Conservation (phyloP, 169 alveolate species). For the Theileria equi region DNA sequence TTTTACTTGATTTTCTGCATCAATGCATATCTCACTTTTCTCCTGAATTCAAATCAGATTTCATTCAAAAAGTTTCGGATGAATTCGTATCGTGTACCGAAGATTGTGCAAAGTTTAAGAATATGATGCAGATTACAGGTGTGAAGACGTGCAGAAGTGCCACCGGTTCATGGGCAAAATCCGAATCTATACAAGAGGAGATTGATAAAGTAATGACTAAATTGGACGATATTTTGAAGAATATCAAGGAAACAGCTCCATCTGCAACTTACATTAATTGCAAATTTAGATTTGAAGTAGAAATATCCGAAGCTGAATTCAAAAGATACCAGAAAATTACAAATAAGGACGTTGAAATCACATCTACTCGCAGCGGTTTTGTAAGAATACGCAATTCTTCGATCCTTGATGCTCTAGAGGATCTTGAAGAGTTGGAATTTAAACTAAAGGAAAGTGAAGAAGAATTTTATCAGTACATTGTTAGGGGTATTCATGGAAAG, state of each 20-base stretch:
- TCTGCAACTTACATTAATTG: conserved; percentile 72
- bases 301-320: conserved; percentile 78
- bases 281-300: conserved; percentile 89
- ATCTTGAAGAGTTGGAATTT: conserved; percentile 61
- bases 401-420: conserved; percentile 31
- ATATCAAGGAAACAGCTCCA: conserved; percentile 32
- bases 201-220: conserved; percentile 30
- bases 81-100: conserved; percentile 61
- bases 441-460: conserved; percentile 80
- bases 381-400: conserved; percentile 84
- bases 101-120: conserved; percentile 49
- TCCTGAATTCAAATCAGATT: conserved; percentile 44
- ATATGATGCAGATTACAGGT: conserved; percentile 60
- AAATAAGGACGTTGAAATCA: conserved; percentile 80
- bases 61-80: conserved; percentile 8
- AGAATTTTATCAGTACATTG: conserved; percentile 33
- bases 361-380: conserved; percentile 89
- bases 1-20: conserved; percentile 50
- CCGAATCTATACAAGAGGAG: conserved; percentile 47
- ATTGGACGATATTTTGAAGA: conserved; percentile 41
- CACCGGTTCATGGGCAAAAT: conserved; percentile 63
- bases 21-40: conserved; percentile 24
- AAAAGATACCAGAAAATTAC: conserved; percentile 53
- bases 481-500: conserved; percentile 23
- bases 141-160: conserved; percentile 64